phyloP scores from a whole-genome alignment of 2,329 filamentous ascomycete genomes.

The Cucurbitaria berberidis region DNA sequence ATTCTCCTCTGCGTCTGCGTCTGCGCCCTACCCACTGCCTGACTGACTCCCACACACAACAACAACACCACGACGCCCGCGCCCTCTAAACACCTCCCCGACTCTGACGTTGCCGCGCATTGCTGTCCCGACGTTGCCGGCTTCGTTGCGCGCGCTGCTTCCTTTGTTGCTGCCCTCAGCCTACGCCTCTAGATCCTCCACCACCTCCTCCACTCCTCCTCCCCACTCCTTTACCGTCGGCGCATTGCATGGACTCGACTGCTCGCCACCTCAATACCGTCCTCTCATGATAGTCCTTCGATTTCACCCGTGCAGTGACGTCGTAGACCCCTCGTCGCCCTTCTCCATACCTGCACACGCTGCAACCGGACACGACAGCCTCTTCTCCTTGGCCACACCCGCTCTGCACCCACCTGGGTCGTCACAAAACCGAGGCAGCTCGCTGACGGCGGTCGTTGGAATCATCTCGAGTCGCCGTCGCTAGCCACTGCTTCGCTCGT shows the following conservation, averaged over 20 bases:
- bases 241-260: constrained; percentile 33
- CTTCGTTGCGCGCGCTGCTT: constrained; percentile 29
- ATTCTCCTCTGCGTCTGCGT: constrained; percentile 16
- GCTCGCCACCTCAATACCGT: constrained; percentile 15
- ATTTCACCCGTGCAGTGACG: constrained; percentile 21
- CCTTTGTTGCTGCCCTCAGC: constrained; percentile 35
- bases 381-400: constrained; percentile 27
- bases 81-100: constrained; percentile 12
- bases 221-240: constrained; percentile 24
- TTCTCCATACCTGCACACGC: constrained; percentile 23
- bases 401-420: constrained; percentile 13
- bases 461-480: constrained; percentile 32
- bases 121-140: constrained; percentile 18
- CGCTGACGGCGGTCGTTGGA: constrained; percentile 28
- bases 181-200: constrained; percentile 34
- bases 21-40: constrained; percentile 27
- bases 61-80: constrained; percentile 25
- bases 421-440: constrained; percentile 13
- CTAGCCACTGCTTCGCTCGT: constrained; percentile 36
- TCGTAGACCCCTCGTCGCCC: constrained; percentile 26
- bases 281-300: constrained; percentile 26
- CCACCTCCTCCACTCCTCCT: constrained; percentile 29
- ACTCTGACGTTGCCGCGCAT: constrained; percentile 24
- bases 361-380: constrained; percentile 36
- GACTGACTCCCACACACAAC: constrained; percentile 35